These are phyloP conservation scores for Ilex asprella DNA, from an alignment of 257 asterid species.

Conservation along the genomic window DNA sequence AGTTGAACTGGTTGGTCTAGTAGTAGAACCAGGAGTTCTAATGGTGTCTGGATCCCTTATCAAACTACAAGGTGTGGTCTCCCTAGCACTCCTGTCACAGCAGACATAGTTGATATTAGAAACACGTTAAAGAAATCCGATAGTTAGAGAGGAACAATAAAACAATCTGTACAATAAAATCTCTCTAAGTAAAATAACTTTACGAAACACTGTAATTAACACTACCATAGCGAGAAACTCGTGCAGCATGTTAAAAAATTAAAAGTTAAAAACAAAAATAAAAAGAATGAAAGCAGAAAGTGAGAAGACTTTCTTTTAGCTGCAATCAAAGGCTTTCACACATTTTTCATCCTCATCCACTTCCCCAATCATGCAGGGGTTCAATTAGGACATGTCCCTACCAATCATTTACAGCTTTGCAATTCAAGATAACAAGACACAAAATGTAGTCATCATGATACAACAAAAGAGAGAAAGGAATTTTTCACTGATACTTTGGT, in stretches of 20 bases:
- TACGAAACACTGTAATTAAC: no score
- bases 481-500: no score
- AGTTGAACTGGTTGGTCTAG: slow-evolving; percentile 6
- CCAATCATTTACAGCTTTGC: slow-evolving; percentile 13
- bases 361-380: slow-evolving; percentile 11
- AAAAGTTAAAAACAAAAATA: no score
- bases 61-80: slow-evolving; percentile 29
- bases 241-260: no score
- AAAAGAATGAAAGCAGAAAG: background rate
- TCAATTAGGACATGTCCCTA: background rate
- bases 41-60: slow-evolving; percentile 17
- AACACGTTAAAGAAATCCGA: no score
- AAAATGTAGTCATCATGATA: no score
- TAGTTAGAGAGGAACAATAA: no score
- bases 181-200: no score
- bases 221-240: no score
- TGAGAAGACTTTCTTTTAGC: background rate
- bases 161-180: no score
- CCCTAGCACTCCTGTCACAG: slow-evolving; percentile 24
- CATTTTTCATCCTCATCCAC: slow-evolving; percentile 6
- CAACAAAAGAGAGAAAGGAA: no score
- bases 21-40: slow-evolving; percentile 25
- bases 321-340: slow-evolving; percentile 10
- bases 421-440: no score
- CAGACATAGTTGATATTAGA: background rate